These are phyloP conservation scores for Babesia bigemina DNA, from an alignment of 169 alveolate genomes.

Conservation along the genomic window DNA sequence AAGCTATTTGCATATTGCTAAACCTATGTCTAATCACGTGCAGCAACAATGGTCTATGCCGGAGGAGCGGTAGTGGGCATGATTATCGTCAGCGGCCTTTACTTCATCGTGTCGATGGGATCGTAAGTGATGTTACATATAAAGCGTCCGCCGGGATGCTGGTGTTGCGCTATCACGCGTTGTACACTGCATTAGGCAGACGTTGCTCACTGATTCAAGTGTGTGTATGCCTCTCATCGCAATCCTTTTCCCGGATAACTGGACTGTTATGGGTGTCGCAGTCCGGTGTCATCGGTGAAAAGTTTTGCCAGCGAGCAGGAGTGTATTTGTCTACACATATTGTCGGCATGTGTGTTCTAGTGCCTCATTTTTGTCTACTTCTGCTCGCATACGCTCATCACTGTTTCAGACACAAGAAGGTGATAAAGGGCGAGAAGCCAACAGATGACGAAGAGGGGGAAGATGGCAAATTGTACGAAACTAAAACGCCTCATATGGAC, in stretches of 20 bases:
- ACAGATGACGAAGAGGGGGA: constrained; percentile 7
- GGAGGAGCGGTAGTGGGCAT: constrained; percentile 57
- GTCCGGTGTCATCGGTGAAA: no score
- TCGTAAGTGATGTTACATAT: constrained; percentile 36
- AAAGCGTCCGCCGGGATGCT: no score
- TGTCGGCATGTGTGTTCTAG: no score
- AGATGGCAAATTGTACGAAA: constrained; percentile 17
- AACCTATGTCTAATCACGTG: neutral
- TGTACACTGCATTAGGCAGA: neutral
- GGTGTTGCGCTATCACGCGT: neutral
- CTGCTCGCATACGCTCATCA: neutral
- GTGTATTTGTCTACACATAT: no score
- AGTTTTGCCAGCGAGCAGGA: no score
- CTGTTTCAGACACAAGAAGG: constrained; percentile 15
- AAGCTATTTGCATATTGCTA: no score
- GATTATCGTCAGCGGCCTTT: constrained; percentile 53
- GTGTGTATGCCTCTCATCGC: no score
- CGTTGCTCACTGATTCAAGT: neutral
- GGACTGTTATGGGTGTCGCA: no score
- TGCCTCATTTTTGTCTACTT: no score
- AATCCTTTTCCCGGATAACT: no score
- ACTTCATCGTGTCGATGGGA: constrained; percentile 43
- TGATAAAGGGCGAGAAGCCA: constrained; percentile 31
- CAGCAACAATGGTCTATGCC: constrained; percentile 48
- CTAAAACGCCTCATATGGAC: constrained; percentile 54